Evolutionary conservation across 1,284 basidiomycete species (phyloP).

Genomic region (Schizophyllum amplum): DNA sequence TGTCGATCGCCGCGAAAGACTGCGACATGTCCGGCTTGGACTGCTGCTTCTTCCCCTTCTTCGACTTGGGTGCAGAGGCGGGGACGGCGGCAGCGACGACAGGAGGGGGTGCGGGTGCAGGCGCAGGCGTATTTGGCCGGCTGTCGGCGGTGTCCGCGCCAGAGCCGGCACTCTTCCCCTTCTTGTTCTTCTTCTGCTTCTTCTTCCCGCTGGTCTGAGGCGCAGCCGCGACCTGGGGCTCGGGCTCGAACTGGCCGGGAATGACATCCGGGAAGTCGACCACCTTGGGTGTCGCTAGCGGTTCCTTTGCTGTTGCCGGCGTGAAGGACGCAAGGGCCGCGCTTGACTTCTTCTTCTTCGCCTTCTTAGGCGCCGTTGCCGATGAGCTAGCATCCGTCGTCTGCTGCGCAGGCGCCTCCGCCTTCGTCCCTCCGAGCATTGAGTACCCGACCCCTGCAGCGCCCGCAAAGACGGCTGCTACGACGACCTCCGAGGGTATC

Average conservation of each 20-base stretch:
- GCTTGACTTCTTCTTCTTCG: conserved; percentile 29
- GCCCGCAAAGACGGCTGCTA: conserved; percentile 34
- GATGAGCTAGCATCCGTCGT: conserved; percentile 20
- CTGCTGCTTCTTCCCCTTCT: not conserved
- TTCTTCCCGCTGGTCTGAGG: conserved; percentile 21
- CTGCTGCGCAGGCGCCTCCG: conserved; percentile 20
- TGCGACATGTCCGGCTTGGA: conserved; percentile 12
- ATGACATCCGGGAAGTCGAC: conserved; percentile 33
- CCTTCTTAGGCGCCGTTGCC: conserved; percentile 20
- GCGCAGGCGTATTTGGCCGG: conserved; percentile 9
- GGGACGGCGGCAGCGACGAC: conserved; percentile 1
- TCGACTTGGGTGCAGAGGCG: conserved; percentile 12
- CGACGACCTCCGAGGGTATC: conserved; percentile 30
- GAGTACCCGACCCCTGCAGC: conserved; percentile 34
- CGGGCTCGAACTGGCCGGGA: conserved; percentile 35
- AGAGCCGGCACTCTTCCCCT: conserved; percentile 11
- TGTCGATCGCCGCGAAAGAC: conserved; percentile 27
- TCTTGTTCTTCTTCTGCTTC: conserved; percentile 39
- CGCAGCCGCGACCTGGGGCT: conserved; percentile 7
- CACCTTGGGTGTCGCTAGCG: conserved; percentile 15
- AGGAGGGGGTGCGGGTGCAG: not conserved
- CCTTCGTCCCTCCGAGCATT: conserved; percentile 14
- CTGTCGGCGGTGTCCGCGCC: conserved; percentile 4
- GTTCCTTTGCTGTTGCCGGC: conserved; percentile 9
- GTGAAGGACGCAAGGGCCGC: conserved; percentile 8